phyloP scores from a whole-genome alignment of 1,284 basidiomycete genomes.

The Apiotrichum gracile region DNA sequence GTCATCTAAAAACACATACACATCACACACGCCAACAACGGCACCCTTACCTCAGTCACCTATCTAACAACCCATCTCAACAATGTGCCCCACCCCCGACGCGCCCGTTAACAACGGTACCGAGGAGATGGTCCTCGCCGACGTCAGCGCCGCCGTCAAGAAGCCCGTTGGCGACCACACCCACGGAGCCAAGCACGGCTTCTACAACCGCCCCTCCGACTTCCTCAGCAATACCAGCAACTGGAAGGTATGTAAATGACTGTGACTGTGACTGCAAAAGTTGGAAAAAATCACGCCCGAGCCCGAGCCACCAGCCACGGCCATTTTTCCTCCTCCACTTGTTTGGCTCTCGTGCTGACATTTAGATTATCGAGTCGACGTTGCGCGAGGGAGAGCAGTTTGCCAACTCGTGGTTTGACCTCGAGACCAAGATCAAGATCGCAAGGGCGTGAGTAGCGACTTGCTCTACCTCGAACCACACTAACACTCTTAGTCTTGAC shows the following conservation, averaged over 20 bases:
- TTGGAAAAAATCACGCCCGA: too few species aligned
- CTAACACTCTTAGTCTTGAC: conserved; percentile 55
- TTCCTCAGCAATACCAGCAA: conserved; percentile 87
- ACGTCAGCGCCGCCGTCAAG: conserved; percentile 34
- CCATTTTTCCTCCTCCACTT: not conserved
- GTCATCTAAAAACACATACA: too few species aligned
- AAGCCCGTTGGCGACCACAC: conserved; percentile 44
- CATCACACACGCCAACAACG: too few species aligned
- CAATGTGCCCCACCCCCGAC: conserved; percentile 16
- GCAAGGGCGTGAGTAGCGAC: conserved; percentile 59
- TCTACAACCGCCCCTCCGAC: conserved; percentile 82
- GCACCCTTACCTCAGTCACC: too few species aligned
- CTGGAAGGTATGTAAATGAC: conserved; percentile 56
- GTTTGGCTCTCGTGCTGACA: not conserved
- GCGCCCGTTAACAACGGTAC: conserved; percentile 45
- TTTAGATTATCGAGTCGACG: conserved; percentile 86
- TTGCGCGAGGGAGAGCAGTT: conserved; percentile 98
- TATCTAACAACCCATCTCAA: too few species aligned
- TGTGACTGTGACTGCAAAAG: not conserved
- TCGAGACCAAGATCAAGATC: conserved; percentile 99
- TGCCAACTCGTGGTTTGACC: conserved; percentile 76
- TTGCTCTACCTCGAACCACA: conserved; percentile 4
- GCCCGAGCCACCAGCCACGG: too few species aligned
- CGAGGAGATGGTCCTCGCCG: conserved; percentile 23
- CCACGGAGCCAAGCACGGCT: conserved; percentile 55